Base-by-base conservation (phyloP, 306 rosid genomes). In the Senna siamea region DNA sequence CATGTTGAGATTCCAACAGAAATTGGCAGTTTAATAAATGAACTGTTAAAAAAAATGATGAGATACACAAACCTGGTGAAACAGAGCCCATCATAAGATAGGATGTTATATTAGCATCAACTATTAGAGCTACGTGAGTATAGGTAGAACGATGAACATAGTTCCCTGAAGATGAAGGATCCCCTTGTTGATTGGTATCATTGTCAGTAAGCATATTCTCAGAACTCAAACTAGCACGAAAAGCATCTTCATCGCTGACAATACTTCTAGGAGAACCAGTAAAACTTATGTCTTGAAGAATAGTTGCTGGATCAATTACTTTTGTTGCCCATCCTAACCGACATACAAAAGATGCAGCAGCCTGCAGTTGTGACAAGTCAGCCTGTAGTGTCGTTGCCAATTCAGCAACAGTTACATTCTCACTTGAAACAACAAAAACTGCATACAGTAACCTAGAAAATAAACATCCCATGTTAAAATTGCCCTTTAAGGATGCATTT, bases 71-170 rank as follows among this genome's bases (percentile, higher is more conserved):
- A 91, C 98, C 98, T 81, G 97, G 98, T 82, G 98, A 93, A 86
- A 93, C 97, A 73, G 98, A 93, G 22, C 98, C 98, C 97, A 91
- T 93, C 97, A 93, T 93, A 68, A 93, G 98, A 83, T 93, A 93
- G 72, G 98, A 93, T 69, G 98, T 93, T 82, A 93, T 91, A 80
- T 89, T 93, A 48, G 98, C 98, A 82, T 93, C 98, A 77, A 93
- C 96, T 59, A 93, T 82, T 85, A 93, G 91, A 69, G 98, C 97
- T 79, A 93, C 93, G 48, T 89, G 93, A 48, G 84, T 83, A 73
- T 83, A 69, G 47, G 80, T 60, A 76, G 89, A 93, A 83, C 82
- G 81, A 40, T 79, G 73, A 41, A 85, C 92, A 66, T 44, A 7
- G 76, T 83, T 87, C 59, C 84, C 96, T 69, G 85, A 75, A 81